These are phyloP conservation scores for Herpetomonas muscarum DNA, from an alignment of 208 protist species.

Conservation along the genomic window DNA sequence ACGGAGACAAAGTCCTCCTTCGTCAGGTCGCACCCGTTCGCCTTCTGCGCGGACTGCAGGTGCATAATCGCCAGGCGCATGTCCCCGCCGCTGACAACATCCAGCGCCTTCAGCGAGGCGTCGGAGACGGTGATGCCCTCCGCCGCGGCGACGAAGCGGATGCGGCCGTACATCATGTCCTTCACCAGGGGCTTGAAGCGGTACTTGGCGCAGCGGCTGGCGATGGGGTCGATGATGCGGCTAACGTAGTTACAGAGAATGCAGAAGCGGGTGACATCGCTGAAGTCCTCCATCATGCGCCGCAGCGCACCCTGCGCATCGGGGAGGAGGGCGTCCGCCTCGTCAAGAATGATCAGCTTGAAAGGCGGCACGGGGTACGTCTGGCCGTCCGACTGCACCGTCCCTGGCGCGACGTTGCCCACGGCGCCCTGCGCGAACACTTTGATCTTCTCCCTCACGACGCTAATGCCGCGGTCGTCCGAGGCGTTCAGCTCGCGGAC, in stretches of 20 bases:
- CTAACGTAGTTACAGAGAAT: conserved; percentile 99
- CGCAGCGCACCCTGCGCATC: conserved; percentile 98
- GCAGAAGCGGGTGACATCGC: conserved; percentile 98
- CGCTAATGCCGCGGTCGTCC: conserved; percentile 98
- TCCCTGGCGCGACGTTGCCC: conserved; percentile 38
- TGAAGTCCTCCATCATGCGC: conserved; percentile 98
- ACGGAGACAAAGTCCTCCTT: conserved; percentile 82
- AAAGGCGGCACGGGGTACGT: conserved; percentile 89
- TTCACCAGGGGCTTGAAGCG: conserved; percentile 96
- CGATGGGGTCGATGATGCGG: conserved; percentile 98
- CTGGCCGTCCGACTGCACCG: conserved; percentile 79
- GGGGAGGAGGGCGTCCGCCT: conserved; percentile 98
- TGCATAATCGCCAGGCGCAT: conserved; percentile 96
- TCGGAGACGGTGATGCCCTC: conserved; percentile 84
- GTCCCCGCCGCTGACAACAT: conserved; percentile 92
- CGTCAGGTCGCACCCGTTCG: conserved; percentile 66
- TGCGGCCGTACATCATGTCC: conserved; percentile 74
- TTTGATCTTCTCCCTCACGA: conserved; percentile 99
- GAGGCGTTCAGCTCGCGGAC: conserved; percentile 99
- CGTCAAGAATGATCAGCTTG: conserved; percentile 99
- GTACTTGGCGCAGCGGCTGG: conserved; percentile 99
- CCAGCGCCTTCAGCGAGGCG: conserved; percentile 68
- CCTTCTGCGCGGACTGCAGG: conserved; percentile 91
- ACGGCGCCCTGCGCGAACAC: conserved; percentile 94
- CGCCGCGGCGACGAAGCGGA: conserved; percentile 79